phyloP scores from a whole-genome alignment of 164 flowering plant species.

The Dillenia suffruticosa region DNA sequence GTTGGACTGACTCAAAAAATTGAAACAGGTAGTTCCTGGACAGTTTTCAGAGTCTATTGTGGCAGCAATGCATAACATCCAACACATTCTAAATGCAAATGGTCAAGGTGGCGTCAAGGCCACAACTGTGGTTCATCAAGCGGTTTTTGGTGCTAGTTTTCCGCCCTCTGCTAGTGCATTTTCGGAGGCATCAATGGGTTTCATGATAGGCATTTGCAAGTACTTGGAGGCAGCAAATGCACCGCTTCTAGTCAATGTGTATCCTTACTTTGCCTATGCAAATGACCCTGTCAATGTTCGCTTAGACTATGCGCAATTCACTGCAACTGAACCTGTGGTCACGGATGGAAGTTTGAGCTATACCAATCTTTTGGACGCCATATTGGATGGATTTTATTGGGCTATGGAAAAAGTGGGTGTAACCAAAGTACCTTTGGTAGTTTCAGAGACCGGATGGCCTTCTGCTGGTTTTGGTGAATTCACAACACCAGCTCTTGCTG shows the following conservation, averaged over 20 bases:
- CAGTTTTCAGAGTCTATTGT: too few species aligned
- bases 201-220: background rate
- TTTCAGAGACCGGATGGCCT: constrained; percentile 18
- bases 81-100: background rate
- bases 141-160: background rate
- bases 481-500: constrained; percentile 1
- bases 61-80: too few species aligned
- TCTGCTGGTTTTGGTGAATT: background rate
- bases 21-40: too few species aligned
- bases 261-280: background rate
- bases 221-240: background rate
- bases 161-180: background rate
- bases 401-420: constrained; percentile 13
- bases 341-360: background rate
- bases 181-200: background rate
- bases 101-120: background rate
- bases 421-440: background rate
- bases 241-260: background rate
- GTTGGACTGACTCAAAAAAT: too few species aligned
- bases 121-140: background rate
- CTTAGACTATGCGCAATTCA: background rate
- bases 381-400: constrained; percentile 7
- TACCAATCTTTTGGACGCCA: constrained; percentile 12
- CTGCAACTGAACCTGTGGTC: background rate
- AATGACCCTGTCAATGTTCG: background rate